Evolutionary conservation across 2,329 filamentous ascomycete genomes (phyloP), one percentile per base, ranked within the genome.

Genomic region (Penicillium sp.): DNA sequence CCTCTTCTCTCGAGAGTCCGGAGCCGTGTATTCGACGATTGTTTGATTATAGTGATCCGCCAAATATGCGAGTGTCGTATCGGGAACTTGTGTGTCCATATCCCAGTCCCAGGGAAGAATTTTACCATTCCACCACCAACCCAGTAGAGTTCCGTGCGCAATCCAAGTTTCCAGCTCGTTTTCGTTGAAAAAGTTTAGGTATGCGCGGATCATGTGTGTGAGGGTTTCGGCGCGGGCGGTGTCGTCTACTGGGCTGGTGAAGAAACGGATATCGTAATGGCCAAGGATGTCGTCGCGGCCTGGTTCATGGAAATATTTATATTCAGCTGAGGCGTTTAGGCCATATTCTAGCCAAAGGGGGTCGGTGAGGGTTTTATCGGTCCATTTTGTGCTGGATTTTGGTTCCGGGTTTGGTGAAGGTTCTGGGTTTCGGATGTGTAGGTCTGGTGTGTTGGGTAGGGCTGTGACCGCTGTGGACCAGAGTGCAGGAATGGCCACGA

Each of bases 31-130:
- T 16, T 77, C 69, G 63, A 82, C 82, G 39, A 81, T 79, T 2
- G 89, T 92, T 64, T 84, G 83, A 76, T 95, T 95, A 73, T 86
- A 81, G 60, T 85, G 78, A 55, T 84, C 76, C 31, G 81, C 89
- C 26, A 95, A 78, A 72, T 85, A 85, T 35, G 79, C 73, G 46
- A 95, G 79, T 1, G 90, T 92, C 31, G 80, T 77, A 54, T 82
- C 83, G 19, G 86, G 85, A 27, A 95, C 86, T 75, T 95, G 91
- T 0, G 90, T 90, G 73, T 96, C 91, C 46, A 95, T 79, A 72
- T 96, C 91, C 78, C 87, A 90, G 73, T 95, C 90, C 90, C 90
- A 93, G 0, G 90, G 90, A 77, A 93, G 85, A 69, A 90, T 86
- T 75, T 85, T 76, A 55, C 80, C 80, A 71, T 91, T 93, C 91